Evolutionary conservation across 2,329 filamentous ascomycete genomes (phyloP).

Genomic region (Fusarium annulatum): DNA sequence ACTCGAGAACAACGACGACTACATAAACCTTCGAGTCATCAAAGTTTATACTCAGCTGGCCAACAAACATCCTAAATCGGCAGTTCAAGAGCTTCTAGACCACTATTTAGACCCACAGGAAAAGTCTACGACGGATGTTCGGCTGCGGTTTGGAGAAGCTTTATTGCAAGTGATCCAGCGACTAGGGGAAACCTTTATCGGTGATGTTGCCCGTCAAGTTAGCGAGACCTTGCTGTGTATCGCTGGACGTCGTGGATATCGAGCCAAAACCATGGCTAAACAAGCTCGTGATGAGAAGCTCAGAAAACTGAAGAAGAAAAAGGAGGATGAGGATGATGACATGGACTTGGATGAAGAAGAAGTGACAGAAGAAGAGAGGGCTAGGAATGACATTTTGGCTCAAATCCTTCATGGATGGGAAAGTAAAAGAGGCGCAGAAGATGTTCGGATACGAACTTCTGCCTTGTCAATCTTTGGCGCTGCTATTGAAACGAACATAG

Average conservation of each 20-base stretch:
- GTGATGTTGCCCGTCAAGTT: conserved; percentile 62
- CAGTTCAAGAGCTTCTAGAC: conserved; percentile 71
- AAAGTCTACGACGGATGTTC: conserved; percentile 67
- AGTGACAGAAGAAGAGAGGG: conserved; percentile 55
- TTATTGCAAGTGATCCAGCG: conserved; percentile 72
- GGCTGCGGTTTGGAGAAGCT: conserved; percentile 76
- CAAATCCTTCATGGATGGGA: conserved; percentile 76
- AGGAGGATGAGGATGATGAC: conserved; percentile 61
- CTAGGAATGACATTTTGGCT: conserved; percentile 62
- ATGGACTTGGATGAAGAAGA: conserved; percentile 62
- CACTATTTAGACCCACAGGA: conserved; percentile 74
- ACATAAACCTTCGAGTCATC: conserved; percentile 76
- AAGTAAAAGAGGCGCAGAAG: conserved; percentile 72
- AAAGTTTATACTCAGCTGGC: conserved; percentile 72
- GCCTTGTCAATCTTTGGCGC: conserved; percentile 73
- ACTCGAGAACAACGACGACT: conserved; percentile 75
- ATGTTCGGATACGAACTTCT: conserved; percentile 75
- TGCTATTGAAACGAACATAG: conserved; percentile 69
- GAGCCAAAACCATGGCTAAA: conserved; percentile 68
- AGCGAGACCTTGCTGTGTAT: conserved; percentile 70
- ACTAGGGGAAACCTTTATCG: conserved; percentile 66
- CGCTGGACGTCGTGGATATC: conserved; percentile 70
- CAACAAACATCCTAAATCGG: conserved; percentile 69
- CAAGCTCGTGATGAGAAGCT: conserved; percentile 64
- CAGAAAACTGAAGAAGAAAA: conserved; percentile 58